Evolutionary conservation across 2,329 filamentous ascomycete species (phyloP).

Genomic region (Trichoderma harzianum): DNA sequence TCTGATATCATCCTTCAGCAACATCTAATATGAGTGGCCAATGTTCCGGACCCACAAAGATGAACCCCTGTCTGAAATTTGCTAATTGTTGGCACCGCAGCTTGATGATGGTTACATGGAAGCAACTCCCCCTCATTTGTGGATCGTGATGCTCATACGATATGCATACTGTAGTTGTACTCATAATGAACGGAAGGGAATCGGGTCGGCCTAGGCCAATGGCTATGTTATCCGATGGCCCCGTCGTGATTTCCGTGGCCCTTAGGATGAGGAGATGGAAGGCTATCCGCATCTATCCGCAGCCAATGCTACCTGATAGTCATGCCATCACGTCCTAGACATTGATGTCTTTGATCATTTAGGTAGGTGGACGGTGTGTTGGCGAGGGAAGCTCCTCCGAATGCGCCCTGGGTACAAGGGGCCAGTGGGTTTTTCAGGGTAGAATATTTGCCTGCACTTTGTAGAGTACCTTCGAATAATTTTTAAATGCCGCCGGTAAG

Average conservation of each 20-base stretch:
- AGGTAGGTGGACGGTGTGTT: neutral
- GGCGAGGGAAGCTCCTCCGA: neutral
- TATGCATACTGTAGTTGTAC: neutral
- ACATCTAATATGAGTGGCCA: neutral
- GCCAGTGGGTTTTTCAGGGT: neutral
- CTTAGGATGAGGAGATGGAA: neutral
- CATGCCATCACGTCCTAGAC: neutral
- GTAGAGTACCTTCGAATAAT: neutral
- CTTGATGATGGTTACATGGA: constrained; percentile 2
- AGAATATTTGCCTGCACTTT: neutral
- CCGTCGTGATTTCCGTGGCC: neutral
- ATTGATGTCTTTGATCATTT: constrained; percentile 7
- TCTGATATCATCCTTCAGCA: neutral
- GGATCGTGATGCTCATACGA: neutral
- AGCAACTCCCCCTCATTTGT: constrained; percentile 9
- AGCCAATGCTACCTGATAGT: neutral
- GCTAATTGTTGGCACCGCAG: neutral
- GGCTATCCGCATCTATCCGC: neutral
- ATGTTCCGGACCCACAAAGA: neutral
- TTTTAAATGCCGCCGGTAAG: neutral
- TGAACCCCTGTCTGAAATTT: neutral
- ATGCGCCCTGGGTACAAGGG: neutral
- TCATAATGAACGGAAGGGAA: neutral
- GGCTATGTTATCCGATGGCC: neutral
- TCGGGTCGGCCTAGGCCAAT: neutral